Base-by-base conservation (phyloP, 192 early-diverging fungal species). In the Ambispora gerdemannii region DNA sequence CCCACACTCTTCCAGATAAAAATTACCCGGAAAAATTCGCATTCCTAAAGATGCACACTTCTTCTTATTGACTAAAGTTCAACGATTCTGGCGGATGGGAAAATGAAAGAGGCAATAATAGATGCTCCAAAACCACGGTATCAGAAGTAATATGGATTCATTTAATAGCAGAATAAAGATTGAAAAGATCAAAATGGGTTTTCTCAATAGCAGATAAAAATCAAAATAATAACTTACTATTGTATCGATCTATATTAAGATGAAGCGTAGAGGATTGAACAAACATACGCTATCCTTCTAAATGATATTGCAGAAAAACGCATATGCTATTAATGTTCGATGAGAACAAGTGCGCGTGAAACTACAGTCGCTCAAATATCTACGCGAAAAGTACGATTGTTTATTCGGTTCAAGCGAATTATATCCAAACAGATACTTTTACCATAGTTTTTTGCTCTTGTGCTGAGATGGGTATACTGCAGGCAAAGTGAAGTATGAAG, bases 281-380 rank as follows among this genome's bases (percentile, higher is more conserved):
- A 72, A 22, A 77, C 76, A 28, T 77, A 58, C 28, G 74, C 75
- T 22, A 74, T 74, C 24, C 56, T 79, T 19, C 25, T 79, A 0
- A 79, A 79, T 65, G 65, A 70, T 0, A 32, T 79, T 10, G 78
- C 75, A 4, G 72, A 76, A 56, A 73, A 74, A 58, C 22, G 49
- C 7, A 15, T 59, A 75, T 53, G 78, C 78, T 30, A 50, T 30
- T 22, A 63, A 52, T 10, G 66, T 79, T 47, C 67, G 4, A 74
- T 79, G 36, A 8, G 74, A 20, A 63, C 61, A 0, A 35, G 32
- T 34, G 60, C 73, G 32, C 71, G 73, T 13, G 32, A 36, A 27
- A 64, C 74, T 0, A 71, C 66, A 3, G 3, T 67, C 1, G 17
- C 64, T 74, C 34, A 38, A 51, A 31, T 30, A 63, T 2, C 31